Evolutionary conservation across 768 basidiomycete species (phyloP), one percentile per base, ranked within the genome.

Genomic region (Trametes maxima): DNA sequence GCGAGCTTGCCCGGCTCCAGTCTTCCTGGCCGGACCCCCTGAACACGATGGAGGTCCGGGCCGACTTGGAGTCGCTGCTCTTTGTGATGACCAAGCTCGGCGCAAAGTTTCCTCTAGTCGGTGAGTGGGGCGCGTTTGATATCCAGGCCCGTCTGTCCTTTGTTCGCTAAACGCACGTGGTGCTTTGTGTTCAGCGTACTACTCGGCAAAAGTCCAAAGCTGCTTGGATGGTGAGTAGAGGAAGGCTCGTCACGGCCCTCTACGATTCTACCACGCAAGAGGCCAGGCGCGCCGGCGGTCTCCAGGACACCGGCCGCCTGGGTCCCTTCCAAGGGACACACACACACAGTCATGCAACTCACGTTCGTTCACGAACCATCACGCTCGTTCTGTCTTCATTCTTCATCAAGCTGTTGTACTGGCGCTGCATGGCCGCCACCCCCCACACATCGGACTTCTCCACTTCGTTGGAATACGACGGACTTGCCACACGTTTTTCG

Each of bases 41-140:
- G 63, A 81, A 82, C 68, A 79, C 77, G 57, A 74, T 80, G 56
- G 87, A 89, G 60, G 73, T 86, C 54, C 84, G 85, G 62, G 82
- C 76, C 67, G 87, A 90, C 60, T 81, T 89, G 43, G 79, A 77
- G 36, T 78, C 82, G 17, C 71, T 91, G 52, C 75, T 88, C 28
- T 87, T 82, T 65, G 86, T 85, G 62, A 83, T 90, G 82, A 85
- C 78, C 59, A 82, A 76, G 58, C 81, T 90, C 46, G 80, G 81
- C 60, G 72, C 82, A 12, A 78, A 79, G 48, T 89, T 86, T 70
- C 89, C 89, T 35, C 74, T 90, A 62, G 75, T 87, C 59, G 75
- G 79, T 77, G 58, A 33, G 72, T 69, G 28, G 5, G 35, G 22
- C 17, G 17, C 44, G 25, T 59, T 46, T 39, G 49, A 36, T 47